Percentiles rank a stretch among this genome's conserved stretches.
Evolutionary conservation across 2,329 filamentous ascomycete species (phyloP).

Genomic region (Plenodomus biglobosus): DNA sequence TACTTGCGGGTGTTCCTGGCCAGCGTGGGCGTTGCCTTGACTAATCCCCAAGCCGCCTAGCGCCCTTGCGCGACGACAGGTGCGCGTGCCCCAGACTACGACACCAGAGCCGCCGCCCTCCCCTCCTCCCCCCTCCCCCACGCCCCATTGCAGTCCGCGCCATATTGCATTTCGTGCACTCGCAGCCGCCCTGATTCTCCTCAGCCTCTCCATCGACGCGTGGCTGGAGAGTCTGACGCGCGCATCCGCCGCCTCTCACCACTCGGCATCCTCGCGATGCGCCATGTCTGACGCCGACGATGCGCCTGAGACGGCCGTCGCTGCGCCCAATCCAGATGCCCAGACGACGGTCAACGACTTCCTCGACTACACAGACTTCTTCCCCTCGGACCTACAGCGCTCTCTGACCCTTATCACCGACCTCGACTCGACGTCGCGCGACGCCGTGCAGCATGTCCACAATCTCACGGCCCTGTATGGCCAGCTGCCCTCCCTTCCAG

Average conservation of each 20-base stretch:
- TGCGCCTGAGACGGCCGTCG: constrained; percentile 36
- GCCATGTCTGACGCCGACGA: constrained; percentile 42
- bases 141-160: constrained; percentile 15
- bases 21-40: too few relatives aligned
- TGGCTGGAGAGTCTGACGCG: constrained; percentile 45
- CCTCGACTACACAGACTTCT: constrained; percentile 69
- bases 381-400: constrained; percentile 64
- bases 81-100: too few relatives aligned
- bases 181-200: constrained; percentile 33
- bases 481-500: constrained; percentile 53
- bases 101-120: constrained; percentile 8
- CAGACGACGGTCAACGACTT: constrained; percentile 68
- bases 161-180: constrained; percentile 16
- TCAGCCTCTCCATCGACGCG: constrained; percentile 38
- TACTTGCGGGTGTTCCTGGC: too few relatives aligned
- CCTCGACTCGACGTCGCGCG: constrained; percentile 50
- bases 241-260: constrained; percentile 36
- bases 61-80: constrained; percentile 1
- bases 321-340: constrained; percentile 62
- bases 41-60: constrained; percentile 12
- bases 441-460: constrained; percentile 50
- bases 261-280: constrained; percentile 38
- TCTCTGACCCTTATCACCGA: constrained; percentile 63
- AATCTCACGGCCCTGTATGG: constrained; percentile 53
- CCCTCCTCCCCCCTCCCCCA: constrained; percentile 7